Evolutionary conservation across 2,329 filamentous ascomycete species (phyloP).

Genomic region (Pleoardoris graminearum): DNA sequence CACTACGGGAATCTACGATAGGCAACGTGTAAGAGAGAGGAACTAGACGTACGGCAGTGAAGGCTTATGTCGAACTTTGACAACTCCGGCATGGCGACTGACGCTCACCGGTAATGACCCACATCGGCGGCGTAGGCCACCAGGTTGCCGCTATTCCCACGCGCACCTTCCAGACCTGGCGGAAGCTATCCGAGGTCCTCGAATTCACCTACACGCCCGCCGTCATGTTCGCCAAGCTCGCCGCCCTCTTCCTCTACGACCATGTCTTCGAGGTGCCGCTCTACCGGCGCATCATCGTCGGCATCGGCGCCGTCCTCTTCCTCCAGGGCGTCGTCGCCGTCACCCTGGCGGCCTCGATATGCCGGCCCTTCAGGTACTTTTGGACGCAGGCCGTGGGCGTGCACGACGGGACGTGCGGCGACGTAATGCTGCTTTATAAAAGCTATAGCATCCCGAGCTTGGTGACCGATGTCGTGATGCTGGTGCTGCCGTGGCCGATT

Average conservation of each 20-base stretch:
- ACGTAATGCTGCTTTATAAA: conserved; percentile 14
- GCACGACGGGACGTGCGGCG: conserved; percentile 8
- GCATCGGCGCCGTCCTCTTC: conserved; percentile 8
- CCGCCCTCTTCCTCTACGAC: conserved; percentile 12
- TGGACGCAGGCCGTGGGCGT: conserved; percentile 12
- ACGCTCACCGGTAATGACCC: conserved; percentile 12
- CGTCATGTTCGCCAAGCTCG: conserved; percentile 14
- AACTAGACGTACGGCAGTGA: no score
- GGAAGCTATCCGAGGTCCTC: conserved; percentile 13
- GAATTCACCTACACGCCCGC: conserved; percentile 16
- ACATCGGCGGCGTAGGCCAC: conserved; percentile 12
- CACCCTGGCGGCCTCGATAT: conserved; percentile 11
- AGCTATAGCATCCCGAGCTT: conserved; percentile 14
- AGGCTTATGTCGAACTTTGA: no score
- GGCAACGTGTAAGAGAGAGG: no score
- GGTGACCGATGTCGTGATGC: conserved; percentile 11
- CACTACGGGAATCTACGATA: no score
- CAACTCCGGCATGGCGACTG: no score
- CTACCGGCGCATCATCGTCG: conserved; percentile 10
- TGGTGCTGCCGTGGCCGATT: conserved; percentile 12
- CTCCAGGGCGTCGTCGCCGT: conserved; percentile 12
- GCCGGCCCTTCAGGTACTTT: conserved; percentile 14
- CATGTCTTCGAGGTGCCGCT: conserved; percentile 8
- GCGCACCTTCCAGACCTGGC: conserved; percentile 11
- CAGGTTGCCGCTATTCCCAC: conserved; percentile 7